Percentiles rank a stretch among this genome's conserved stretches.
These are phyloP conservation scores for Zalaria obscura DNA, from an alignment of 2,329 filamentous ascomycete species.

Conservation along the genomic window DNA sequence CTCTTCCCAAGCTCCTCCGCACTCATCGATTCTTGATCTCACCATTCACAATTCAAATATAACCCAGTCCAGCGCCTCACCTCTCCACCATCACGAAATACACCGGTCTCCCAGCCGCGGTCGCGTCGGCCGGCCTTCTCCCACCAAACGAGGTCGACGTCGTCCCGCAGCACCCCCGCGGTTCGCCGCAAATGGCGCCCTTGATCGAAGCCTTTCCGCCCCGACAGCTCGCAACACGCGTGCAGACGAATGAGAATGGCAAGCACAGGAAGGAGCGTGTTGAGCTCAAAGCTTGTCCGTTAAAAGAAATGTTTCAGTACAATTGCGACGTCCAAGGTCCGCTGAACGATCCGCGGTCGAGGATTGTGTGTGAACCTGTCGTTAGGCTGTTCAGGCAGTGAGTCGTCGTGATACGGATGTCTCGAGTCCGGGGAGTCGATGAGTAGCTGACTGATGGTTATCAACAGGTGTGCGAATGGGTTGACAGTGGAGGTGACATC, in stretches of 20 bases:
- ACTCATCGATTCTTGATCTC: slow-evolving; percentile 12
- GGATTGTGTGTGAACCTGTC: slow-evolving; percentile 41
- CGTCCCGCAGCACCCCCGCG: not conserved
- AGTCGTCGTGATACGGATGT: slow-evolving; percentile 14
- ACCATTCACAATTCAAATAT: too few species aligned
- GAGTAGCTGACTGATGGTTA: slow-evolving; percentile 6
- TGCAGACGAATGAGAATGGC: slow-evolving; percentile 37
- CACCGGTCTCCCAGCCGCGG: too few species aligned
- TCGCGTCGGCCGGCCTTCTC: not conserved
- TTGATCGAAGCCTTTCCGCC: slow-evolving; percentile 39
- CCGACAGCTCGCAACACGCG: slow-evolving; percentile 33
- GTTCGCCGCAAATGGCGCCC: slow-evolving; percentile 36
- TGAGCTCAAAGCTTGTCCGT: slow-evolving; percentile 38
- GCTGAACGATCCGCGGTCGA: slow-evolving; percentile 23
- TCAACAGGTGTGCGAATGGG: slow-evolving; percentile 34
- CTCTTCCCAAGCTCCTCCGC: slow-evolving; percentile 37
- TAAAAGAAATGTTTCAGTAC: slow-evolving; percentile 49
- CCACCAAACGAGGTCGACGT: not conserved
- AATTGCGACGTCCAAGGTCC: slow-evolving; percentile 40
- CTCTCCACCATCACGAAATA: too few species aligned
- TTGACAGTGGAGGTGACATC: slow-evolving; percentile 48
- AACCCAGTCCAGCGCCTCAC: too few species aligned
- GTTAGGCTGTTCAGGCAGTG: slow-evolving; percentile 45
- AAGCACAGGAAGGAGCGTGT: slow-evolving; percentile 38
- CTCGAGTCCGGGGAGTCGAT: not conserved